Conservation (phyloP, 805 yeast genomes). For the Barnettozyma vustinii region DNA sequence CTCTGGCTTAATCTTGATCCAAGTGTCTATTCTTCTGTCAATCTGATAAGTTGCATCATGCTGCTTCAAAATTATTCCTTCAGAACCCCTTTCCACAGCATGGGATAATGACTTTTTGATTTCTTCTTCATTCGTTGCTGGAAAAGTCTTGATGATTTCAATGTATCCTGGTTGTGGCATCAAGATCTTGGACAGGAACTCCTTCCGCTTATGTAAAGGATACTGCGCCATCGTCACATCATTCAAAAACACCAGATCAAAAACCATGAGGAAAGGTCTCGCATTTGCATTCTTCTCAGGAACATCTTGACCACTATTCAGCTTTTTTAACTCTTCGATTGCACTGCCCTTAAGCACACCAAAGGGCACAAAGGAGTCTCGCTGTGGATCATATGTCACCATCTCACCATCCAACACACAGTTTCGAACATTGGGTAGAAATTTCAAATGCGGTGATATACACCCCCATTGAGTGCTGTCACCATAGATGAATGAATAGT, state of each 20-base stretch:
- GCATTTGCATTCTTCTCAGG: slow-evolving; percentile 28
- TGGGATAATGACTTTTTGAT: slow-evolving; percentile 49
- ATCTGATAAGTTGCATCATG: slow-evolving; percentile 52
- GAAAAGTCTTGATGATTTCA: slow-evolving; percentile 39
- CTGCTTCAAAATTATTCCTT: slow-evolving; percentile 78
- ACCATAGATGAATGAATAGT: slow-evolving; percentile 71
- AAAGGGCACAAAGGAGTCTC: slow-evolving; percentile 61
- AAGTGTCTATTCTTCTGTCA: slow-evolving; percentile 55
- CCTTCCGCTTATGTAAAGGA: slow-evolving; percentile 53
- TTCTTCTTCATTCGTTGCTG: slow-evolving; percentile 42
- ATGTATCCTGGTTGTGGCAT: slow-evolving; percentile 36
- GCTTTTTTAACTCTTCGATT: slow-evolving; percentile 38
- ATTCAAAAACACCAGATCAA: slow-evolving; percentile 71
- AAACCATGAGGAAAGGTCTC: slow-evolving; percentile 56
- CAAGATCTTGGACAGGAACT: slow-evolving; percentile 40
- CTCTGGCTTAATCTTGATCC: slow-evolving; percentile 92
- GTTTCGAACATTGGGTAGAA: slow-evolving; percentile 31
- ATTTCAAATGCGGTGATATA: slow-evolving; percentile 44
- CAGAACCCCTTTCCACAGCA: slow-evolving; percentile 61
- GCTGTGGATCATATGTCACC: slow-evolving; percentile 74
- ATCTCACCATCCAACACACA: slow-evolving; percentile 81
- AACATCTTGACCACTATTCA: slow-evolving; percentile 22
- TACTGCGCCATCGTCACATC: slow-evolving; percentile 52
- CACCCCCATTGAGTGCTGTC: slow-evolving; percentile 42
- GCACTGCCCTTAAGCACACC: slow-evolving; percentile 76